Evolutionary conservation across 2,329 filamentous ascomycete genomes (phyloP).

Genomic region (Aureobasidium melanogenum): DNA sequence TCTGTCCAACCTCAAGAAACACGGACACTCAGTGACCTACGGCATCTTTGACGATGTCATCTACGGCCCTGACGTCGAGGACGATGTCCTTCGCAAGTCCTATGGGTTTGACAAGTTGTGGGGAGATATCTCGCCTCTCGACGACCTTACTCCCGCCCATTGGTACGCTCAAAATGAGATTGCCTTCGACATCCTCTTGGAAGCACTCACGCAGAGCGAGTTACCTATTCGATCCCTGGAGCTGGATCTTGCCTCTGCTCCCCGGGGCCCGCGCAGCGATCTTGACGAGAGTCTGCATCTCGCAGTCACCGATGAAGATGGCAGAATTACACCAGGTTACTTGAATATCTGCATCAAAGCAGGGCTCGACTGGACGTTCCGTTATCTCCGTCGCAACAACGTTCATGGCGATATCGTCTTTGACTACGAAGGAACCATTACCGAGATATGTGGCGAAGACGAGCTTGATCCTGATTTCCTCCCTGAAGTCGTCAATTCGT

Average conservation of each 20-base stretch:
- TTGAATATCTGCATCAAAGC: background rate
- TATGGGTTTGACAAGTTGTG: background rate
- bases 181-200: fast-evolving
- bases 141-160: too few relatives aligned
- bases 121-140: background rate
- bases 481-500: background rate
- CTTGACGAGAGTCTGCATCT: background rate
- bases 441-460: background rate
- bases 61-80: fast-evolving
- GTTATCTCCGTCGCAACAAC: background rate
- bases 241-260: background rate
- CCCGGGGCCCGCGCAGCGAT: background rate
- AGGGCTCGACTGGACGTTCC: background rate
- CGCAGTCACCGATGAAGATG: background rate
- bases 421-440: background rate
- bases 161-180: background rate
- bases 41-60: background rate
- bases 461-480: background rate
- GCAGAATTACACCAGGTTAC: background rate
- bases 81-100: background rate
- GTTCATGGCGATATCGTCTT: background rate
- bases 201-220: too few relatives aligned
- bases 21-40: background rate
- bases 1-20: background rate
- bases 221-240: background rate